Evolutionary conservation across 1,284 basidiomycete genomes (phyloP).

Genomic region (Neolentinus lepideus): DNA sequence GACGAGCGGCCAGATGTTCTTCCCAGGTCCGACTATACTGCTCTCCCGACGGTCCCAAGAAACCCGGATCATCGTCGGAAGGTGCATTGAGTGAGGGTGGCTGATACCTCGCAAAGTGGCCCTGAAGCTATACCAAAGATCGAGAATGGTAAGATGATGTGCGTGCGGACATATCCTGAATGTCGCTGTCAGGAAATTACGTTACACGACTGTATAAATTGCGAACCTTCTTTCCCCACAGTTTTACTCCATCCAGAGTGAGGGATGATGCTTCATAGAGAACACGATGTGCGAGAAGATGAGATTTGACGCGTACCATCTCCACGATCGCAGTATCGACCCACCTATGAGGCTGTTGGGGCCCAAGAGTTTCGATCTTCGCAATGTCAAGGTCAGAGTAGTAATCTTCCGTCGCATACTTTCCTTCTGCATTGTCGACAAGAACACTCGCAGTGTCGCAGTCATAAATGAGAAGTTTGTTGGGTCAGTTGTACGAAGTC

Average conservation of each 20-base stretch:
- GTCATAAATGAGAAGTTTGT: background rate
- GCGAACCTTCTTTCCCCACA: too few species aligned
- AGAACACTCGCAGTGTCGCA: constrained; percentile 27
- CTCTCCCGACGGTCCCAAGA: constrained; percentile 21
- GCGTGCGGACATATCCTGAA: constrained; percentile 35
- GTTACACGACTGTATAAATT: too few species aligned
- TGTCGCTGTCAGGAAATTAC: too few species aligned
- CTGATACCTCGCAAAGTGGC: constrained; percentile 35
- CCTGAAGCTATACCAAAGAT: constrained; percentile 41
- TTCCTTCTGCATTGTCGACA: constrained; percentile 28
- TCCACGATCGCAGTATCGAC: constrained; percentile 33
- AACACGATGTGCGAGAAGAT: too few species aligned
- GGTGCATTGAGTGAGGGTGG: constrained; percentile 36
- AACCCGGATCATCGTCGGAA: constrained; percentile 31
- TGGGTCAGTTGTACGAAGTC: background rate
- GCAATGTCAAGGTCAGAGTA: constrained; percentile 36
- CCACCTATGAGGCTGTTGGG: constrained; percentile 29
- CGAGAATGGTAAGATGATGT: constrained; percentile 39
- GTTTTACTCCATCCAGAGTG: too few species aligned
- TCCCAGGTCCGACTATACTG: constrained; percentile 23
- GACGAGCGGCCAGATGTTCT: constrained; percentile 37
- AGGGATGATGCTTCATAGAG: too few species aligned
- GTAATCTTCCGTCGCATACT: constrained; percentile 29
- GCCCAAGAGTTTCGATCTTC: constrained; percentile 30
- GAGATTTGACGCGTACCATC: too few species aligned